Evolutionary conservation across 345 rosid genomes (phyloP), one percentile per base, ranked within the genome.

Genomic region (Sonneratia caseolaris): DNA sequence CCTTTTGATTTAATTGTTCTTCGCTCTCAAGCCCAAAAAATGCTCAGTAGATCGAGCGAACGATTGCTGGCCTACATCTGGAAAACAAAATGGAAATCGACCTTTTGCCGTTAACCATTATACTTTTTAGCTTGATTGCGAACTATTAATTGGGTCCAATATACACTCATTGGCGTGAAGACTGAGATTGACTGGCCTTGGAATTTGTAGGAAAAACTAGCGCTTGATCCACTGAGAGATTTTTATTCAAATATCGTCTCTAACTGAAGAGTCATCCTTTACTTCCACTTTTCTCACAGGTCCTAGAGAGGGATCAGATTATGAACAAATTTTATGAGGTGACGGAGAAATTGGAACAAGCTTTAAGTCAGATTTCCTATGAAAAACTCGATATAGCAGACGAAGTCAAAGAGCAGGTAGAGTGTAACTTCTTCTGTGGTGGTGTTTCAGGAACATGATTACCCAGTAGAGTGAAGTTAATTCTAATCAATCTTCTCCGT

Each of bases 351-450:
- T 57, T 92, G 80, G 96, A 92, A 77, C 90, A 87, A 79, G 86
- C 92, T 69, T 79, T 95, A 74, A 84, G 89, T 78, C 81, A 79
- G 80, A 84, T 92, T 77, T 78, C 93, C 36, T 84, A 61, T 72
- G 92, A 92, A 71, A 83, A 79, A 69, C 92, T 95, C 19, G 97
- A 90, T 71, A 92, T 95, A 72, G 90, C 97, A 4, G 97, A 92
- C 80, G 99, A 95, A 90, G 97, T 95, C 69, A 95, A 90, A 74
- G 99, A 95, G 75, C 99, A 90, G 96, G 99, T 95, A 77, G 45
- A n/a, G 13, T 74, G 32, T 57, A 10, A 13, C 1, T 62, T 32
- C 38, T 35, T 62, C 27, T 18, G 7, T 36, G 18, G 59, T 24
- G 37, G 3, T 3, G 2, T 59, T 22, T 62, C 19, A 35, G 37